These are phyloP conservation scores for Trametes meyenii DNA, from an alignment of 768 basidiomycete genomes.

Conservation along the genomic window DNA sequence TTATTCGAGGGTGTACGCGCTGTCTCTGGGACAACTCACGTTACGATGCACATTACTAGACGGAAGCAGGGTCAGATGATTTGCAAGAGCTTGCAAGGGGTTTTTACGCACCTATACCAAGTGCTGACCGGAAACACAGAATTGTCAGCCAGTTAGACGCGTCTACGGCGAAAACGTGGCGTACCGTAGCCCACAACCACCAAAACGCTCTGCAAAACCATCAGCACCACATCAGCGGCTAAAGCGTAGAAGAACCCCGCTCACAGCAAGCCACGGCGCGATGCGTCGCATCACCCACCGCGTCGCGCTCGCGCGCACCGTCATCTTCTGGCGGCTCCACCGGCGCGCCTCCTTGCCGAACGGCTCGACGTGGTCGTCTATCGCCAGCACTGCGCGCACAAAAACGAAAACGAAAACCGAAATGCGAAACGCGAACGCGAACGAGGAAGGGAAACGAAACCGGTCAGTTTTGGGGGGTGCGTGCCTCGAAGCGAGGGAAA, in stretches of 20 bases:
- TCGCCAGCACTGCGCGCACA: constrained; percentile 5
- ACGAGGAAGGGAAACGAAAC: too few species aligned
- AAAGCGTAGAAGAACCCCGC: background rate
- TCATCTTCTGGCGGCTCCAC: constrained; percentile 16
- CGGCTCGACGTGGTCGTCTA: constrained; percentile 14
- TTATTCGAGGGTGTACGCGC: background rate
- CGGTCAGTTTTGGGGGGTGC: background rate
- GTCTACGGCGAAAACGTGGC: background rate
- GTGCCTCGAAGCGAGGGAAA: background rate
- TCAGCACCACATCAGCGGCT: background rate
- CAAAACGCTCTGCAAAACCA: constrained; percentile 7
- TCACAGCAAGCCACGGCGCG: constrained; percentile 15
- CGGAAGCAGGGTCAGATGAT: background rate
- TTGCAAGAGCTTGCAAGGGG: too few species aligned
- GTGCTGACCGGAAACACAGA: background rate
- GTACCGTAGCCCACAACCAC: constrained; percentile 21
- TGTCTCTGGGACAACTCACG: background rate
- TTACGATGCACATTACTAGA: constrained; percentile 19
- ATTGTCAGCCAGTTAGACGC: background rate
- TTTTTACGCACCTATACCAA: constrained; percentile 2
- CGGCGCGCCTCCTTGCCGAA: constrained; percentile 20
- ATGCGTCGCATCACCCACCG: constrained; percentile 15
- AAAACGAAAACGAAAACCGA: too few species aligned
- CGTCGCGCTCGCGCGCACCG: constrained; percentile 10
- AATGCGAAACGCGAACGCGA: too few species aligned